Percentiles rank a stretch among this genome's conserved stretches.
These are phyloP conservation scores for Podaxis sp. DNA, from an alignment of 768 basidiomycete genomes.

Conservation along the genomic window DNA sequence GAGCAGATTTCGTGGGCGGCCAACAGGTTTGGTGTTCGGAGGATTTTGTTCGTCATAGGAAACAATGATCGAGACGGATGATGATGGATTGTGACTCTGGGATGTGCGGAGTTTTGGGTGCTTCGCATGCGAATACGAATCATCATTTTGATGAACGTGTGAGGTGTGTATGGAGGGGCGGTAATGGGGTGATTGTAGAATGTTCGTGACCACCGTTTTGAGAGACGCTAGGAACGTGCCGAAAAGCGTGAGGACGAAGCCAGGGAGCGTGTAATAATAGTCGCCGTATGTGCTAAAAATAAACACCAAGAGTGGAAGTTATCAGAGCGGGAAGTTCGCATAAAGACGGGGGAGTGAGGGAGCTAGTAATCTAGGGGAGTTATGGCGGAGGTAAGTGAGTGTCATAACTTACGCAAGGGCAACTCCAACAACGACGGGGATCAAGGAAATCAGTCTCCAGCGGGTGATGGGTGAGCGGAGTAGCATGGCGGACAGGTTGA, in stretches of 20 bases:
- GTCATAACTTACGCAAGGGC: constrained; percentile 70
- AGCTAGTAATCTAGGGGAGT: not conserved
- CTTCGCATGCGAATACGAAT: not conserved
- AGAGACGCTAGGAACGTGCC: constrained; percentile 90
- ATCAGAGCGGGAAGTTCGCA: not conserved
- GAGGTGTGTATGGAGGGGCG: constrained; percentile 2
- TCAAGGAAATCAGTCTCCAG: constrained; percentile 63
- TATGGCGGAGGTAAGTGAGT: not conserved
- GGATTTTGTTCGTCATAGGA: not conserved
- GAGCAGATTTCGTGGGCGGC: not conserved
- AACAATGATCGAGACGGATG: constrained; percentile 6
- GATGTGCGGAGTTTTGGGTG: not conserved
- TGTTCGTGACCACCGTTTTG: constrained; percentile 89
- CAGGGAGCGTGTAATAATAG: constrained; percentile 85
- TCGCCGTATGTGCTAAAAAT: constrained; percentile 85
- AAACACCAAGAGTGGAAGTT: not conserved
- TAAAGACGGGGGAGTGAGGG: not conserved
- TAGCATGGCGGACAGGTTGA: constrained; percentile 68
- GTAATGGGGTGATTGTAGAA: constrained; percentile 37
- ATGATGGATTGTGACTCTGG: not conserved
- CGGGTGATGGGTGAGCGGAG: constrained; percentile 56
- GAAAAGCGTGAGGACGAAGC: constrained; percentile 82
- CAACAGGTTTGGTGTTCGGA: not conserved
- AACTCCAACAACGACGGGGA: constrained; percentile 88
- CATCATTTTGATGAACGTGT: not conserved